Evolutionary conservation across 2,329 filamentous ascomycete species (phyloP).

Genomic region (Pseudogymnoascus sp.): DNA sequence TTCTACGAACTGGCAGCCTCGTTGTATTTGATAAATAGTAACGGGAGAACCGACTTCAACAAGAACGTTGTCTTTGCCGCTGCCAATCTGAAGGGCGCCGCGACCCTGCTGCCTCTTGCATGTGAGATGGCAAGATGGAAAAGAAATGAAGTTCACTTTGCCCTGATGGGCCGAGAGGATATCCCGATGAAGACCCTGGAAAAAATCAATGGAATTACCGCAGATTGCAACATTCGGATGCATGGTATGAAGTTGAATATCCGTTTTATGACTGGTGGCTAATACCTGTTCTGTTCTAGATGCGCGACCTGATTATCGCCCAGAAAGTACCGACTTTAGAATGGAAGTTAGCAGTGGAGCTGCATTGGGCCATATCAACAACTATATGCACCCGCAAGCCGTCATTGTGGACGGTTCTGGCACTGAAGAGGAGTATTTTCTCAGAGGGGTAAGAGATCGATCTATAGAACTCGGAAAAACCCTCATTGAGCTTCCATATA

Average conservation of each 20-base stretch:
- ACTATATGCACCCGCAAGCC: conserved; percentile 70
- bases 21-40: conserved; percentile 53
- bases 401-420: conserved; percentile 63
- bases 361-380: conserved; percentile 66
- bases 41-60: conserved; percentile 47
- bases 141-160: conserved; percentile 74
- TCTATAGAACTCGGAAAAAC: conserved; percentile 47
- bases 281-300: conserved; percentile 40
- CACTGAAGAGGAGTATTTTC: conserved; percentile 64
- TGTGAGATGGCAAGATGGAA: conserved; percentile 73
- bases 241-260: conserved; percentile 40
- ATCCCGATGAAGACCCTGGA: conserved; percentile 64
- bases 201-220: conserved; percentile 71
- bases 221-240: conserved; percentile 58
- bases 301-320: conserved; percentile 68
- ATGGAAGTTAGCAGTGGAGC: conserved; percentile 58
- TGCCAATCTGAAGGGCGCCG: conserved; percentile 65
- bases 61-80: conserved; percentile 75
- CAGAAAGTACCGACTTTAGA: conserved; percentile 62
- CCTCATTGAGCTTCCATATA: conserved; percentile 67
- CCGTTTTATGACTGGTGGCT: conserved; percentile 11
- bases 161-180: conserved; percentile 66
- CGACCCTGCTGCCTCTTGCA: conserved; percentile 70
- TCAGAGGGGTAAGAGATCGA: conserved; percentile 51
- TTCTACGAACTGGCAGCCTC: conserved; percentile 60